Conservation (phyloP, 768 basidiomycete genomes). For the Boletus coccyginus region DNA sequence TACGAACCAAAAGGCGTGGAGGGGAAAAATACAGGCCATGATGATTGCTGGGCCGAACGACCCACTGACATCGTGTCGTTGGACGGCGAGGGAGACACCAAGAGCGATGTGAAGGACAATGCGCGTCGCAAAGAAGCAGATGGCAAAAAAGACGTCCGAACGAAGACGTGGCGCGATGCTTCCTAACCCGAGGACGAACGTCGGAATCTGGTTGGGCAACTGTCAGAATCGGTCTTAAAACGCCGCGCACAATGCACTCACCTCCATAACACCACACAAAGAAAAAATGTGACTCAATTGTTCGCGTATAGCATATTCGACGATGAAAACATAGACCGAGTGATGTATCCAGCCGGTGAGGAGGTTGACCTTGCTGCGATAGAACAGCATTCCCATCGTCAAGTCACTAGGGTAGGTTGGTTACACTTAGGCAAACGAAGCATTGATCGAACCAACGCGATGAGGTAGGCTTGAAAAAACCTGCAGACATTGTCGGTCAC, state of each 20-base stretch:
- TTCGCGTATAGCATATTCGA: conserved; percentile 36
- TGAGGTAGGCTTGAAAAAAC: conserved; percentile 49
- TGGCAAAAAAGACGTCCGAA: conserved; percentile 48
- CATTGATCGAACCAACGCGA: conserved; percentile 25
- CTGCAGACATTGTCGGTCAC: conserved; percentile 28
- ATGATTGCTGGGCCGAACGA: conserved; percentile 40
- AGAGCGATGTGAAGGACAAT: conserved; percentile 46
- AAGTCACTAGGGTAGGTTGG: conserved; percentile 38
- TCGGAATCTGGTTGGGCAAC: conserved; percentile 42
- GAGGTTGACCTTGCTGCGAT: conserved; percentile 45
- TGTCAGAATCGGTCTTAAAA: not conserved
- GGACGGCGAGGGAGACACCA: conserved; percentile 29
- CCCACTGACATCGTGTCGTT: conserved; percentile 30
- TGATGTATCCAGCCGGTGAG: conserved; percentile 59
- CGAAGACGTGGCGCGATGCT: conserved; percentile 44
- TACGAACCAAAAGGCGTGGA: conserved; percentile 55
- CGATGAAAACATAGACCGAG: conserved; percentile 39
- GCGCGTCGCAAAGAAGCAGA: conserved; percentile 50
- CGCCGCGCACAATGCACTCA: conserved; percentile 9
- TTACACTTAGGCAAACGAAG: conserved; percentile 8
- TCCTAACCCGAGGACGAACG: conserved; percentile 48
- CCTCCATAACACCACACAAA: conserved; percentile 48
- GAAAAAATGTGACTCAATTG: conserved; percentile 43
- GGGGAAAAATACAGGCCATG: conserved; percentile 41
- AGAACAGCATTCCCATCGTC: conserved; percentile 42